These are phyloP conservation scores for Davidsoniella australis DNA, from an alignment of 2,329 filamentous ascomycete species.

Conservation along the genomic window DNA sequence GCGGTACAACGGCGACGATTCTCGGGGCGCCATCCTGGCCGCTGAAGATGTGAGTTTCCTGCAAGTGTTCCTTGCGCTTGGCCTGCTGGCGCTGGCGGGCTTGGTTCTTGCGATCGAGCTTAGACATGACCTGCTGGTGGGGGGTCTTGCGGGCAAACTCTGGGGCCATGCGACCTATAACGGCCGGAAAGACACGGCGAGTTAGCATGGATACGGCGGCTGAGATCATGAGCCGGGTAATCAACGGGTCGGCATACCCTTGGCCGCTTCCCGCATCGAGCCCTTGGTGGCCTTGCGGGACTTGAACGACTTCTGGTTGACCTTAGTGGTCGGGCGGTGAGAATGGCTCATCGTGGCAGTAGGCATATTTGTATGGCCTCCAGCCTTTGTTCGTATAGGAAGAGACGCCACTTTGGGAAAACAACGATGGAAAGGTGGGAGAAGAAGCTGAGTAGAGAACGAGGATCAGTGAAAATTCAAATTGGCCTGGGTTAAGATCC, in stretches of 20 bases:
- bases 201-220: neutral
- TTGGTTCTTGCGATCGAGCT: constrained; percentile 87
- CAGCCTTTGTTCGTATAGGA: constrained; percentile 79
- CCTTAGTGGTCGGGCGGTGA: constrained; percentile 85
- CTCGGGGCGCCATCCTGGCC: constrained; percentile 75
- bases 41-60: constrained; percentile 65
- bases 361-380: constrained; percentile 51
- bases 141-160: constrained; percentile 70
- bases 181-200: neutral
- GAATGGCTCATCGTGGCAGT: constrained; percentile 56
- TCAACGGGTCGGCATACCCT: constrained; percentile 39
- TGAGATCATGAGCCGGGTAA: neutral
- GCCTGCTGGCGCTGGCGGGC: constrained; percentile 73
- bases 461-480: neutral
- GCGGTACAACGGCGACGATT: constrained; percentile 72
- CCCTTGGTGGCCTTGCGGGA: constrained; percentile 80
- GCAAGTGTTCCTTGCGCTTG: constrained; percentile 70
- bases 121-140: constrained; percentile 94
- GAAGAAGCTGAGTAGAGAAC: neutral
- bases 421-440: neutral
- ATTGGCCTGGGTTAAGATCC: too few species aligned
- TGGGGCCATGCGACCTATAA: constrained; percentile 55
- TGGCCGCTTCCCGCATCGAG: constrained; percentile 65
- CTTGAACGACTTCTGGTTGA: constrained; percentile 79
- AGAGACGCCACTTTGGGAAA: constrained; percentile 44